Percentiles rank a stretch among this genome's conserved stretches.
These are phyloP conservation scores for Cucurbita argyrosperma DNA, from an alignment of 306 rosid species.

Conservation along the genomic window DNA sequence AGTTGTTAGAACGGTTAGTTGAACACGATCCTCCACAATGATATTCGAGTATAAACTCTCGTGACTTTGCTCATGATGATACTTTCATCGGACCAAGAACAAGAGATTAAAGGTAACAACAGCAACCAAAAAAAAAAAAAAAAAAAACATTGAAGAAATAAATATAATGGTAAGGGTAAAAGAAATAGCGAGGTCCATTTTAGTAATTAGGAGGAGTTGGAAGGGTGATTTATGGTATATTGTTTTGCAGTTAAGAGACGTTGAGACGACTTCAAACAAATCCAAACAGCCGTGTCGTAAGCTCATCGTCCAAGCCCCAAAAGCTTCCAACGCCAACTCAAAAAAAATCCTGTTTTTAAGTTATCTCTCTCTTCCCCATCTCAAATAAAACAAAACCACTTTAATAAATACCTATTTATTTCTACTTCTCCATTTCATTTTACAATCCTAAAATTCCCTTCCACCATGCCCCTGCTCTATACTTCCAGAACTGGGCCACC, in stretches of 20 bases:
- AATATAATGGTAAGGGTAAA: too few species aligned
- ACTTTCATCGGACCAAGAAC: too few species aligned
- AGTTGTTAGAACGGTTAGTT: too few species aligned
- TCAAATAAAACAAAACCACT: neutral
- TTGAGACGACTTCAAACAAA: neutral
- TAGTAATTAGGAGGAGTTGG: neutral
- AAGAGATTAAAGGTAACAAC: too few species aligned
- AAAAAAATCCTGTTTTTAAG: neutral
- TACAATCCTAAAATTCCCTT: neutral
- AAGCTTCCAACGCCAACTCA: neutral
- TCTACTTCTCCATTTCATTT: neutral
- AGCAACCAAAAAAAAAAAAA: too few species aligned
- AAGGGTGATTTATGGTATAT: neutral
- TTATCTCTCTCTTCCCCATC: neutral
- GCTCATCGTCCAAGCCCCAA: neutral
- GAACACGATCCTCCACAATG: too few species aligned
- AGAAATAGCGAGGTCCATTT: neutral
- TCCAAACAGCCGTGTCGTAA: neutral
- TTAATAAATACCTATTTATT: neutral
- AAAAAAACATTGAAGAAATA: too few species aligned
- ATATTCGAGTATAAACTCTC: too few species aligned
- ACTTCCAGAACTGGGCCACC: neutral
- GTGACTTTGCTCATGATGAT: too few species aligned
- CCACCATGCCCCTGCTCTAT: neutral
- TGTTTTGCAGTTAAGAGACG: neutral